Conservation (phyloP, 352 stramenopile genomes). For the Peronosclerospora sorghi region DNA sequence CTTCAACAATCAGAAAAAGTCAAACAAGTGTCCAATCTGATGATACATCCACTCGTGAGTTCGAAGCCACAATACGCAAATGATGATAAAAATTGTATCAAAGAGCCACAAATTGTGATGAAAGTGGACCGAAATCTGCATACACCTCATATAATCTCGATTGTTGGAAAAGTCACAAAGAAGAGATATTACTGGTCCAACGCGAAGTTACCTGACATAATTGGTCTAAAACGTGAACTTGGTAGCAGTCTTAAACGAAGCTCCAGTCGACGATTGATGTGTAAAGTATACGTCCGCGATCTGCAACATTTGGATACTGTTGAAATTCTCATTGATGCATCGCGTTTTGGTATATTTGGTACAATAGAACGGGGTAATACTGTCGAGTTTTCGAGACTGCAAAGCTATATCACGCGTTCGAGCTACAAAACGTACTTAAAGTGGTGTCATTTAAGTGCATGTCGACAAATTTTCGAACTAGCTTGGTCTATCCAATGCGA, state of each 20-base stretch:
- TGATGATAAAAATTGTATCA: neutral
- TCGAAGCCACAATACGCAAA: conserved; percentile 1
- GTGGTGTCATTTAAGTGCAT: conserved; percentile 31
- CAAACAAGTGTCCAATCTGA: conserved; percentile 13
- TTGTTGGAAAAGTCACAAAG: conserved; percentile 23
- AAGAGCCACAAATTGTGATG: neutral
- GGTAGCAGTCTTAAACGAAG: neutral
- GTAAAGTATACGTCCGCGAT: conserved; percentile 30
- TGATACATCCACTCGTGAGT: conserved; percentile 12
- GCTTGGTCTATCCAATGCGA: conserved; percentile 4
- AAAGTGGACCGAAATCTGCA: conserved; percentile 19
- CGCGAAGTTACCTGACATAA: conserved; percentile 1
- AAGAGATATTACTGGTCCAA: conserved; percentile 23
- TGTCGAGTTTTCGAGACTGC: conserved; percentile 43
- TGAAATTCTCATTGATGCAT: conserved; percentile 34
- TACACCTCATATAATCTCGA: conserved; percentile 20
- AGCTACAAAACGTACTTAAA: conserved; percentile 57
- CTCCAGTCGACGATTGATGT: conserved; percentile 14
- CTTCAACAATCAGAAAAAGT: conserved; percentile 12
- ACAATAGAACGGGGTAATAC: conserved; percentile 20
- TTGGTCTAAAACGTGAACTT: conserved; percentile 5
- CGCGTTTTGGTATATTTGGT: conserved; percentile 27
- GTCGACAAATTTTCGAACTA: neutral
- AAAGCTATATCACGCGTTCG: conserved; percentile 41
- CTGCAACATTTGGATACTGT: conserved; percentile 30